Conservation (phyloP, 1,284 basidiomycete species). For the Trametes versicolor region DNA sequence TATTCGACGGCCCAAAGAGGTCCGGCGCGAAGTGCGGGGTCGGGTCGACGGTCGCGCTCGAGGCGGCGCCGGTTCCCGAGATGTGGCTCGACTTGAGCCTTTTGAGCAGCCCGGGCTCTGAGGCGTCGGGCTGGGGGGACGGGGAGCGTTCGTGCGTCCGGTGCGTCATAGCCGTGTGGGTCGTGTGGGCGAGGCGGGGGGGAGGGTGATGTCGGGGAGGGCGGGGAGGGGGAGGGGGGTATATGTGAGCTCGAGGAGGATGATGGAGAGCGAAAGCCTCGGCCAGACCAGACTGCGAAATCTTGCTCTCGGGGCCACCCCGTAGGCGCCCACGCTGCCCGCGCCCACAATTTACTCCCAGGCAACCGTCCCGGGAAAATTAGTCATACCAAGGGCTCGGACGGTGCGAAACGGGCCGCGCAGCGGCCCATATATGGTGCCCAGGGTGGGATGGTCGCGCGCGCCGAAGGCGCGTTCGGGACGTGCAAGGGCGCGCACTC, state of each 20-base stretch:
- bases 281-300: slow-evolving; percentile 39
- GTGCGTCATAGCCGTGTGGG: slow-evolving; percentile 33
- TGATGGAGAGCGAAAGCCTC: slow-evolving; percentile 36
- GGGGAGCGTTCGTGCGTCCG: slow-evolving; percentile 45
- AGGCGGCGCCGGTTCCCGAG: slow-evolving; percentile 23
- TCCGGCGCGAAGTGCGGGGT: slow-evolving; percentile 58
- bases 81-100: slow-evolving; percentile 46
- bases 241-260: slow-evolving; percentile 28
- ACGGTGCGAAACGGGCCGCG: too few relatives aligned
- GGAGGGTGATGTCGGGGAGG: slow-evolving; percentile 2
- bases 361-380: too few relatives aligned
- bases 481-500: too few relatives aligned
- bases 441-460: too few relatives aligned
- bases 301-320: slow-evolving; percentile 21
- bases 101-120: slow-evolving; percentile 42
- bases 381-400: too few relatives aligned
- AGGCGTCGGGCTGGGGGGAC: slow-evolving; percentile 38
- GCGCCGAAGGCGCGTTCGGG: too few relatives aligned
- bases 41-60: slow-evolving; percentile 42
- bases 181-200: slow-evolving; percentile 14
- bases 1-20: slow-evolving; percentile 65
- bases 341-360: slow-evolving; percentile 23
- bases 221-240: slow-evolving; percentile 23
- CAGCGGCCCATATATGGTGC: too few relatives aligned
- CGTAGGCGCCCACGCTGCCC: slow-evolving; percentile 24